Evolutionary conservation across 139 green algal species (phyloP).

Genomic region (Tetraselmis striata): DNA sequence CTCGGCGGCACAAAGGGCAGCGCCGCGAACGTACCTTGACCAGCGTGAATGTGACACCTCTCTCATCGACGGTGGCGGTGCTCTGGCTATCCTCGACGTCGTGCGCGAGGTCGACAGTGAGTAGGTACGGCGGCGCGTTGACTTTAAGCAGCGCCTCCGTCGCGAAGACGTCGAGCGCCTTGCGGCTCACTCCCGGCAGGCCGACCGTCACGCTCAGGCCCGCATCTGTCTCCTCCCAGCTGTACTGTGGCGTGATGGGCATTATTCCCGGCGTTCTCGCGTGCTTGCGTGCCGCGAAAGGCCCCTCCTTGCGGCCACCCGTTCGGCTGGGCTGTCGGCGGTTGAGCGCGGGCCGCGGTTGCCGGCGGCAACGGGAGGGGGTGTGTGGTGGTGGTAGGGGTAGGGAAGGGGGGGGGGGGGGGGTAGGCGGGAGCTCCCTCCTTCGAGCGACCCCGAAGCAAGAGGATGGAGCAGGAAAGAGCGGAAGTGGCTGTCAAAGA

Average conservation of each 20-base stretch:
- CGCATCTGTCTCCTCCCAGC: constrained; percentile 5
- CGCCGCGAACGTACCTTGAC: neutral
- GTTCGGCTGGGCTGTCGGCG: no score
- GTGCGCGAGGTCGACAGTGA: neutral
- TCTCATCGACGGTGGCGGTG: neutral
- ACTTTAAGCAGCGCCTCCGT: constrained; percentile 5
- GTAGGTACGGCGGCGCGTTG: constrained; percentile 11
- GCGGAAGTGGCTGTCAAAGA: no score
- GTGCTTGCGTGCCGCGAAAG: no score
- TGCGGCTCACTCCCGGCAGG: neutral
- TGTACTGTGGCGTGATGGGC: constrained; percentile 1
- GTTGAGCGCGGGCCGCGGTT: no score
- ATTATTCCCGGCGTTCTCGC: neutral
- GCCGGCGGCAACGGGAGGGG: no score
- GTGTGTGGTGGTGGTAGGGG: no score
- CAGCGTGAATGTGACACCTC: neutral
- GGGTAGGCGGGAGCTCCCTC: no score
- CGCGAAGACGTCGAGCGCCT: constrained; percentile 2
- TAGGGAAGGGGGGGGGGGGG: no score
- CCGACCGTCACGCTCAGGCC: neutral
- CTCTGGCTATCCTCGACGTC: neutral
- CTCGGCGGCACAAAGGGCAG: no score
- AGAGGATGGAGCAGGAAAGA: no score
- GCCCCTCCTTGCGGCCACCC: no score
- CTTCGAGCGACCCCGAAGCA: no score